These are phyloP conservation scores for Carpinus fangiana DNA, from an alignment of 306 rosid genomes.

Conservation along the genomic window DNA sequence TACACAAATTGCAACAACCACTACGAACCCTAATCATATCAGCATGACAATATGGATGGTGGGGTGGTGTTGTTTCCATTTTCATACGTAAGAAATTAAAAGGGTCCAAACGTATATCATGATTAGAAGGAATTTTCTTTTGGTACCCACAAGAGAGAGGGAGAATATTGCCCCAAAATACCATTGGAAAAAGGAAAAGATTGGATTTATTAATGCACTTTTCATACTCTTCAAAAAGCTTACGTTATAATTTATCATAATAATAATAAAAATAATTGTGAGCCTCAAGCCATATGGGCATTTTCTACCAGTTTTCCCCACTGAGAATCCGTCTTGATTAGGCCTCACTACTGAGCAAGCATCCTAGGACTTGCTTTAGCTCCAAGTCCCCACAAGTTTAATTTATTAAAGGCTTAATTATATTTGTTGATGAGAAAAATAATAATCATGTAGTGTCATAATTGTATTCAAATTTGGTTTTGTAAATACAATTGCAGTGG, in stretches of 20 bases:
- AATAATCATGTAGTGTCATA: slow-evolving; percentile 5
- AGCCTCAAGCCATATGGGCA: slow-evolving; percentile 33
- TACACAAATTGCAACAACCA: slow-evolving; percentile 31
- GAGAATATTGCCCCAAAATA: slow-evolving; percentile 36
- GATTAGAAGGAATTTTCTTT: slow-evolving; percentile 45
- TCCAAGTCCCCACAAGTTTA: slow-evolving; percentile 36
- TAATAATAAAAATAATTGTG: slow-evolving; percentile 18
- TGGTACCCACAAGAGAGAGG: slow-evolving; percentile 43
- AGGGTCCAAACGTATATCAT: slow-evolving; percentile 47
- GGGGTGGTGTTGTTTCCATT: slow-evolving; percentile 24
- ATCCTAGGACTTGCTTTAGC: slow-evolving; percentile 57
- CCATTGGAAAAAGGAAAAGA: slow-evolving; percentile 45
- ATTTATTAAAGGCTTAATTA: slow-evolving; percentile 33
- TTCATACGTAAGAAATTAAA: slow-evolving; percentile 29
- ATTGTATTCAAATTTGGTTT: slow-evolving; percentile 12
- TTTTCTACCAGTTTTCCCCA: slow-evolving; percentile 30
- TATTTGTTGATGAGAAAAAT: slow-evolving; percentile 5
- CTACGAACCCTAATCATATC: slow-evolving; percentile 36
- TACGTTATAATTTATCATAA: slow-evolving; percentile 23
- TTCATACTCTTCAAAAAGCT: slow-evolving; percentile 43
- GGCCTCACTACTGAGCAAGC: slow-evolving; percentile 36
- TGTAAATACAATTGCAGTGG: slow-evolving; percentile 30
- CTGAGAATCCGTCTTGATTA: slow-evolving; percentile 41
- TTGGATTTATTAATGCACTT: slow-evolving; percentile 46
- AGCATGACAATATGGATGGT: slow-evolving; percentile 36